These are phyloP conservation scores for Erythrophleum ivorense DNA, from an alignment of 331 rosid genomes.

Conservation along the genomic window DNA sequence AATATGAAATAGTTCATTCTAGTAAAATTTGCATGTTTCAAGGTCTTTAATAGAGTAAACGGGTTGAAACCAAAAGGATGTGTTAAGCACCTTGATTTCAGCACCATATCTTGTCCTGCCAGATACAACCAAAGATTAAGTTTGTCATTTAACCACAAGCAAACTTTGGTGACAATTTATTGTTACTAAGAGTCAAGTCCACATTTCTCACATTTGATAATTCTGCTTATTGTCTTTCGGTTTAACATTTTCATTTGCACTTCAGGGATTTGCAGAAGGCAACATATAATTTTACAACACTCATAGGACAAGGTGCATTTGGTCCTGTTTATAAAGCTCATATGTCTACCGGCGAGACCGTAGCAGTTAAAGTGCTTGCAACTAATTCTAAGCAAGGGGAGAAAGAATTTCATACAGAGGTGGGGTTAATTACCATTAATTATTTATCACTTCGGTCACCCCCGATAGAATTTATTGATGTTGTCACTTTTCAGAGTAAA, in stretches of 20 bases:
- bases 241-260: not conserved
- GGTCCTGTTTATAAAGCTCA: slow-evolving; percentile 98
- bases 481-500: not conserved
- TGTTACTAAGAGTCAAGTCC: not conserved
- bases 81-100: too few species aligned
- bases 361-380: slow-evolving; percentile 98
- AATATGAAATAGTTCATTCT: too few species aligned
- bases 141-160: too few species aligned
- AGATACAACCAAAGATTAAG: too few species aligned
- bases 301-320: slow-evolving; percentile 96
- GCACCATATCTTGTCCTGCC: too few species aligned
- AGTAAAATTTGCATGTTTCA: not conserved
- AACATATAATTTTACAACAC: slow-evolving; percentile 85
- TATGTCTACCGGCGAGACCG: slow-evolving; percentile 90
- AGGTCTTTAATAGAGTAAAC: too few species aligned
- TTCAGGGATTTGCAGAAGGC: slow-evolving; percentile 96
- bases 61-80: too few species aligned
- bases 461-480: not conserved
- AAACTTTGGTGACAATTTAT: too few species aligned
- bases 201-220: not conserved
- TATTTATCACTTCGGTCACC: not conserved
- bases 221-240: not conserved
- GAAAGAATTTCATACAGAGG: slow-evolving; percentile 97
- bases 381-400: slow-evolving; percentile 97
- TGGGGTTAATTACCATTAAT: slow-evolving; percentile 23